phyloP scores from a whole-genome alignment of 2,329 filamentous ascomycete species.

The Exophiala xenobiotica region DNA sequence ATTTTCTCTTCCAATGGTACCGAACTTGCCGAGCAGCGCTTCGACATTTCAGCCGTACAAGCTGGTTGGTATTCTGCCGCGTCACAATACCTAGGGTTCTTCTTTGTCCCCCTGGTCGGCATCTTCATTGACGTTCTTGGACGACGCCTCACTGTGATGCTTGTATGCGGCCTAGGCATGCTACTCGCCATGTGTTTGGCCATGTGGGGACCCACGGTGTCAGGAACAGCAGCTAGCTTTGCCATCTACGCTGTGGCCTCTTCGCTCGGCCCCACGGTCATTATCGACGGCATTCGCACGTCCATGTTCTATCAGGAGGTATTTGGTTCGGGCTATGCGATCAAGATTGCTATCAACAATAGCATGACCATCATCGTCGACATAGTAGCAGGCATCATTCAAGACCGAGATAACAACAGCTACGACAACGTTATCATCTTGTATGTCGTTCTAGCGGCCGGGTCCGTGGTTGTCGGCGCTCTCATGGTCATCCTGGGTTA shows the following conservation, averaged over 20 bases:
- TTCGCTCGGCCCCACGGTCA: not conserved
- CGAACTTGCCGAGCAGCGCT: not conserved
- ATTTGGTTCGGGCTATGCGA: not conserved
- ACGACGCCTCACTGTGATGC: not conserved
- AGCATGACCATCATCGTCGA: not conserved
- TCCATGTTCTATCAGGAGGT: not conserved
- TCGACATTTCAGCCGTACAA: not conserved
- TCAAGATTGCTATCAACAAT: not conserved
- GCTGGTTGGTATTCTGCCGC: not conserved
- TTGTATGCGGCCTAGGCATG: not conserved
- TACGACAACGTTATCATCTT: not conserved
- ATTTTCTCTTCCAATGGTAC: not conserved
- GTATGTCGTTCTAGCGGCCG: not conserved
- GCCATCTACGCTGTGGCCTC: not conserved
- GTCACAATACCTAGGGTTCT: not conserved
- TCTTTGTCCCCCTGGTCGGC: not conserved
- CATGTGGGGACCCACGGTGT: not conserved
- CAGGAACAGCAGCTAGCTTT: not conserved
- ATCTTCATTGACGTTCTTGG: not conserved
- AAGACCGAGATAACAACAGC: not conserved
- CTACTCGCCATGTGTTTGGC: not conserved
- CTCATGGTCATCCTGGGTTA: not conserved
- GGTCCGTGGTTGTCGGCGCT: not conserved
- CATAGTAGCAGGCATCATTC: not conserved
- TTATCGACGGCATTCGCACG: not conserved